These are phyloP conservation scores for Paraphoma chrysanthemicola DNA, from an alignment of 2,329 filamentous ascomycete genomes.

Conservation along the genomic window DNA sequence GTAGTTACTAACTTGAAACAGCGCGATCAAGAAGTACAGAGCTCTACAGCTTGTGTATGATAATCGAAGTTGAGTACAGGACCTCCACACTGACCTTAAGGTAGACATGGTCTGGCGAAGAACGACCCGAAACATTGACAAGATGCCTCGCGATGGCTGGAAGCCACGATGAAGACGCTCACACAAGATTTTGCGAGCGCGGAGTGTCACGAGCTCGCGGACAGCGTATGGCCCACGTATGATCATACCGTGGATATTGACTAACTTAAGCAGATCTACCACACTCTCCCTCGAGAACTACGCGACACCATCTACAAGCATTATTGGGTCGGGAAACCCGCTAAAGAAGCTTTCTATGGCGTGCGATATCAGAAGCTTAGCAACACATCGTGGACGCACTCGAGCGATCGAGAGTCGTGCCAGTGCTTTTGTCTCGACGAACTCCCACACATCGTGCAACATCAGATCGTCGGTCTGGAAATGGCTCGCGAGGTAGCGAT, in stretches of 20 bases:
- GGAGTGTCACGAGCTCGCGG: not conserved
- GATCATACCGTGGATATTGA: not conserved
- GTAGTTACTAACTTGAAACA: too few relatives aligned
- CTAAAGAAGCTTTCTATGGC: not conserved
- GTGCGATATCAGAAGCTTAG: not conserved
- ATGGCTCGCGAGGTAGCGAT: not conserved
- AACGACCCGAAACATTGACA: not conserved
- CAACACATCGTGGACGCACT: not conserved
- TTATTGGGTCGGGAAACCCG: not conserved
- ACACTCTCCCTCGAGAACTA: not conserved
- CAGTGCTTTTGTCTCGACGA: not conserved
- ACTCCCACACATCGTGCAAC: not conserved
- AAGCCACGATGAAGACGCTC: not conserved
- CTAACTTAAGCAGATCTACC: not conserved
- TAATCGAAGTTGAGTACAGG: too few relatives aligned
- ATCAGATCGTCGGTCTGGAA: not conserved
- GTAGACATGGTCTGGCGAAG: too few relatives aligned
- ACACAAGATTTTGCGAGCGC: not conserved
- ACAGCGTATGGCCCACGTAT: not conserved
- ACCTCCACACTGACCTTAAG: too few relatives aligned
- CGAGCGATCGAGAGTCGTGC: not conserved
- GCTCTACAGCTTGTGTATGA: too few relatives aligned
- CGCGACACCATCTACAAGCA: not conserved
- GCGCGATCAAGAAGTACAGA: too few relatives aligned
- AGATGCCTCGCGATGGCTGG: not conserved